A percentile compares a stretch with the other conserved stretches of the same genome.
Conservation (phyloP, 768 basidiomycete species). For the Trametes maxima region DNA sequence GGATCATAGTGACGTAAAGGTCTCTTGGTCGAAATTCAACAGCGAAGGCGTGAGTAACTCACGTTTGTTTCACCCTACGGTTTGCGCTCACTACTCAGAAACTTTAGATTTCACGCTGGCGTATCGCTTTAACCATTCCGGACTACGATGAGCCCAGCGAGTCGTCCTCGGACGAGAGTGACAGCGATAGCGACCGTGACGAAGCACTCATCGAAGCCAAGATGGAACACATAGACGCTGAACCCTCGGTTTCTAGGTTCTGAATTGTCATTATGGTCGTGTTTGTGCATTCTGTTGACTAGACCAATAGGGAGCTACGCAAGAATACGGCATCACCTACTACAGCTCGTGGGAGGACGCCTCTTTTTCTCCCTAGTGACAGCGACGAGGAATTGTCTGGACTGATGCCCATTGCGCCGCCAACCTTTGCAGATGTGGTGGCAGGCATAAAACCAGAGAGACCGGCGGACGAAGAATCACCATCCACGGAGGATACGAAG, state of each 20-base stretch:
- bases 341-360: neutral
- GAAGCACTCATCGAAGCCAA: neutral
- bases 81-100: neutral
- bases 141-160: constrained; percentile 6
- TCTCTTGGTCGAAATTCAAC: constrained; percentile 39
- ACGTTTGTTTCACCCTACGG: neutral
- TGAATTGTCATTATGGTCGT: no score
- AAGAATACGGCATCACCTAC: neutral
- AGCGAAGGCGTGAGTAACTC: constrained; percentile 11
- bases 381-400: constrained; percentile 3
- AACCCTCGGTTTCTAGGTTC: neutral
- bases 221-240: neutral
- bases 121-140: constrained; percentile 9
- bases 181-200: neutral
- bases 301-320: no score
- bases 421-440: neutral
- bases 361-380: constrained; percentile 2
- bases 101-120: neutral
- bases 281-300: no score
- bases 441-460: neutral
- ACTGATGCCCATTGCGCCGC: constrained; percentile 7
- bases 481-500: neutral
- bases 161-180: constrained; percentile 1
- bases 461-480: neutral
- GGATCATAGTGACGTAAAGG: constrained; percentile 48